Base-by-base conservation (phyloP, 352 stramenopile species). In the Globisporangium okanoganense region DNA sequence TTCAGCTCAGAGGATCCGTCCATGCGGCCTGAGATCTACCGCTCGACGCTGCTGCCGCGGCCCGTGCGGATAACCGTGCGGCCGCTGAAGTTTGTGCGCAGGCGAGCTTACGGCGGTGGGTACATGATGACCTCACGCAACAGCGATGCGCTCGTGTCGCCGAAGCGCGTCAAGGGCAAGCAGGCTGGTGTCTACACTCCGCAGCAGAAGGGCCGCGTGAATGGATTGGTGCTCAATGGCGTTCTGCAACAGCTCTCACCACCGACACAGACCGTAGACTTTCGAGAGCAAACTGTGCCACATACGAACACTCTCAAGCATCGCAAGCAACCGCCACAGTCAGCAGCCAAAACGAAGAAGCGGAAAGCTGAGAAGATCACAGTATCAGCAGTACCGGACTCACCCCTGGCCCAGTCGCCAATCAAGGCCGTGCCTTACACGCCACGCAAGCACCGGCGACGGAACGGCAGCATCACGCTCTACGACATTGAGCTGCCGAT, bases 21-120 rank as follows among this genome's bases (percentile, higher is more conserved):
- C 44, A 62, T 66, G 53, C 61, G 61, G 2, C 53, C 44, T 14
- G 12, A 57, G 38, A 59, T 64, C 40, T 65, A 77, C 69, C 70
- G 70, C 18, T 59, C 77, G 22, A 64, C 69, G 57, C 51, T 92
- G 50, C 57, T 92, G 49, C 66, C 68, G 16, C 77, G 78, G 29
- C 78, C 82, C 6, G 73, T 92, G 31, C 78, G 66, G 9, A 82
- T 88, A 58, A 92, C 80, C 14, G 66, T 88, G 20, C 78, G 77
- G 5, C 76, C 80, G 22, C 49, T 82, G 10, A 66, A 83, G 41
- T 59, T 87, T 41, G 58, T 75, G 31, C 56, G 54, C n/a, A 81
- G 66, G n/a, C 56, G 61, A 20, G 38, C 36, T 7, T 62, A 16
- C 40, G 48, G 44, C 61, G n/a, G 27, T n/a, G 25, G 47, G 1